These are phyloP conservation scores for Dactylorhiza incarnata DNA, from an alignment of 106 monocot genomes.

Conservation along the genomic window DNA sequence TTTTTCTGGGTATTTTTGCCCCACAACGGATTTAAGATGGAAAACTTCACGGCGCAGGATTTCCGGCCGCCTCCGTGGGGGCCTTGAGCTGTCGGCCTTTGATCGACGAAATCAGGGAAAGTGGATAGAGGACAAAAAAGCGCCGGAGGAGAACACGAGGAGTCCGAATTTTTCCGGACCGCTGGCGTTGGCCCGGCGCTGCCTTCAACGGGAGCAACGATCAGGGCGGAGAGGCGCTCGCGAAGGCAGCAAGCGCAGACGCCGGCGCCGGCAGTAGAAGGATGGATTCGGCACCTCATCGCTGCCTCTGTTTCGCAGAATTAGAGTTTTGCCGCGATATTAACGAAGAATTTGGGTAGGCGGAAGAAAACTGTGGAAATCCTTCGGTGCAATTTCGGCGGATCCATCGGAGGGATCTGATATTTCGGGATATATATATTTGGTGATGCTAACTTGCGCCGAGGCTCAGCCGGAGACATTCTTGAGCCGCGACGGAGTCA, in stretches of 20 bases:
- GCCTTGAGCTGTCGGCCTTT: background rate
- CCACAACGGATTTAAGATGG: too few relatives aligned
- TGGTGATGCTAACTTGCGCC: too few relatives aligned
- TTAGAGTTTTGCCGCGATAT: too few relatives aligned
- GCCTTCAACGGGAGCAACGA: background rate
- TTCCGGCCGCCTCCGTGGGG: background rate
- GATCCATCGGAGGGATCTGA: too few relatives aligned
- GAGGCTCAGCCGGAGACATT: too few relatives aligned
- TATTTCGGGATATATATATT: too few relatives aligned
- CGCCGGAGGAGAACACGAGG: background rate
- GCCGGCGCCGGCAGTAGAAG: conserved; percentile 9
- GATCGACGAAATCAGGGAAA: background rate
- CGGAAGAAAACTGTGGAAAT: too few relatives aligned
- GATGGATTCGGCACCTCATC: conserved; percentile 11
- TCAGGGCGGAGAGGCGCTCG: conserved; percentile 6
- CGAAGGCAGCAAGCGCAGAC: conserved; percentile 11
- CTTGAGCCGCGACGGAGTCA: too few relatives aligned
- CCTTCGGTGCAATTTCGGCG: too few relatives aligned
- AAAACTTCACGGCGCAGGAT: background rate
- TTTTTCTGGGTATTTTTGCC: background rate
- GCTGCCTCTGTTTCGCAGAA: background rate
- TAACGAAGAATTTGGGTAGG: too few relatives aligned
- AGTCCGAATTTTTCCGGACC: background rate
- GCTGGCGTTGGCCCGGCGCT: background rate
- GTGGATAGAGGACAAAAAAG: background rate